Evolutionary conservation across 2,329 filamentous ascomycete species (phyloP), one percentile per base, ranked within the genome.

Genomic region (Pestalotiopsis sp.): DNA sequence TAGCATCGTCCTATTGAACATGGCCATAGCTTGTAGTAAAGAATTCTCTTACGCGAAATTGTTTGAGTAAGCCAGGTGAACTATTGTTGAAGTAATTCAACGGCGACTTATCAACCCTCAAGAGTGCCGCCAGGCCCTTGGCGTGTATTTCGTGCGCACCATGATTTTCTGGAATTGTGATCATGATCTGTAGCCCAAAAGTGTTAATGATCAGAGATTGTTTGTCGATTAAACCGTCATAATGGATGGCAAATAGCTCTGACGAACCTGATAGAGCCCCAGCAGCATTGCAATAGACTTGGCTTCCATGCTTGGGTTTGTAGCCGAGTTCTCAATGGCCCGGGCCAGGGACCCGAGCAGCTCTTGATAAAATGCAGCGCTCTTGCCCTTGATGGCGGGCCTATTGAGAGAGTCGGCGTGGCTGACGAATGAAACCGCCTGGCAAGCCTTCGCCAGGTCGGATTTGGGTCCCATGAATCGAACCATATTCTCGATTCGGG

Each of bases 251-350:
- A 52, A 52, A n/a, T 2, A n/a, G 3, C 11, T 20, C 20, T 3
- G 12, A 55, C 20, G 27, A 27, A 75, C 71, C 73, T 74, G 67
- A 59, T 72, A 74, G 14, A 75, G 65, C 3, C 72, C 73, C 23
- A 75, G 49, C 20, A 75, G 64, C 70, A 74, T 71, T 39, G 70
- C 71, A 20, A 73, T 55, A 14, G 71, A 39, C 55, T 59, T 69
- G 49, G 69, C 52, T 59, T 73, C 72, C n/a, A 27, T 57, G 20
- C 39, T 36, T 11, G 68, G 68, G 4, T 45, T 64, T n/a, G 57
- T 31, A n/a, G 45, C 41, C 3, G 69, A 64, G 55, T 52, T 41
- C n/a, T 72, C 66, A 17, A 75, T 71, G 23, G 67, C 57, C 45
- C 57, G 66, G 6, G 70, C 68, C 39, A 73, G 59, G 58, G 70